Evolutionary conservation across 2,329 filamentous ascomycete species (phyloP).

Genomic region (Fusarium euwallaceae): DNA sequence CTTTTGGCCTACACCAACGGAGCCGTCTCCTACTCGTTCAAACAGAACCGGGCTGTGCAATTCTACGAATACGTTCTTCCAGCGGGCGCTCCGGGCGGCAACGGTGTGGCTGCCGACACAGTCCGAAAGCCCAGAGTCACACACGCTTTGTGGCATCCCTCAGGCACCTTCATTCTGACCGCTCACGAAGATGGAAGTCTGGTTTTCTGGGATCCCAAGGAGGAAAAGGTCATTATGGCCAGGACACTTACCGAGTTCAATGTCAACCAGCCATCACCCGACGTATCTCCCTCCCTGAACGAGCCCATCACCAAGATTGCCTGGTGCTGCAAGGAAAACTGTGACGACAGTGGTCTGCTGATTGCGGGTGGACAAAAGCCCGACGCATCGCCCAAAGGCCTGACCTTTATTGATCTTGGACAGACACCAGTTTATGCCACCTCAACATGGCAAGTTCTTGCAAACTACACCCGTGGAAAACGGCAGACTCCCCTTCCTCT

Average conservation of each 20-base stretch:
- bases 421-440: constrained; percentile 91
- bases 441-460: constrained; percentile 87
- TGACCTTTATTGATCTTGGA: constrained; percentile 92
- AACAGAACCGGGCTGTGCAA: constrained; percentile 83
- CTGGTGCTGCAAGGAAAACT: constrained; percentile 95
- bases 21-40: constrained; percentile 93
- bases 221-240: constrained; percentile 86
- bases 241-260: constrained; percentile 81
- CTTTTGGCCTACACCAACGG: constrained; percentile 92
- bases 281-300: constrained; percentile 69
- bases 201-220: constrained; percentile 94
- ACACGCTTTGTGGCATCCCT: constrained; percentile 94
- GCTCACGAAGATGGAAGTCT: constrained; percentile 92
- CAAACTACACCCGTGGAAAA: constrained; percentile 84
- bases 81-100: constrained; percentile 85
- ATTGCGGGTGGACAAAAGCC: constrained; percentile 84
- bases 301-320: constrained; percentile 83
- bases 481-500: constrained; percentile 78
- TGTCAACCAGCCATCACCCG: constrained; percentile 74
- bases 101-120: constrained; percentile 71
- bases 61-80: constrained; percentile 89
- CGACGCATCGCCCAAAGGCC: constrained; percentile 76
- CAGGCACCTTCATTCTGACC: constrained; percentile 88
- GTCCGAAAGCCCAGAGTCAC: constrained; percentile 80
- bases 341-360: constrained; percentile 91